Conservation (phyloP, 2,329 filamentous ascomycete species). For the Rutstroemia sp. region DNA sequence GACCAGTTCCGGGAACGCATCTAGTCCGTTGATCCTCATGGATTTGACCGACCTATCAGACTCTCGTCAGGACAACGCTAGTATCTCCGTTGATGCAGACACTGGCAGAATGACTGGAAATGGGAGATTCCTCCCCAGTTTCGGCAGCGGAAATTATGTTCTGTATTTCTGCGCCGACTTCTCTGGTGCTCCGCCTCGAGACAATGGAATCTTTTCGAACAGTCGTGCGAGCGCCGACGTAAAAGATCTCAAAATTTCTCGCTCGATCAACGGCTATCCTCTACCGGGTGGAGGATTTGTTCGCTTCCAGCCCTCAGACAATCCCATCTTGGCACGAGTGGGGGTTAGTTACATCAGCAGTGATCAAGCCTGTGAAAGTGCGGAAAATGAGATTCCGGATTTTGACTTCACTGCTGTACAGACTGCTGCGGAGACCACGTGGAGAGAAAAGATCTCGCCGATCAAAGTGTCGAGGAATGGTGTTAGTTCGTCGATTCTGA, state of each 20-base stretch:
- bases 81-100: constrained; percentile 43
- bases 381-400: constrained; percentile 59
- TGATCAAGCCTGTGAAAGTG: constrained; percentile 59
- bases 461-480: constrained; percentile 46
- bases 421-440: constrained; percentile 44
- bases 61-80: constrained; percentile 49
- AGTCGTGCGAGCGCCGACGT: constrained; percentile 43
- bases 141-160: constrained; percentile 53
- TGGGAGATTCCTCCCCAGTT: constrained; percentile 56
- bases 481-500: constrained; percentile 46
- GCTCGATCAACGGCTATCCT: constrained; percentile 45
- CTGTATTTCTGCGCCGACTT: constrained; percentile 65
- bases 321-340: constrained; percentile 53
- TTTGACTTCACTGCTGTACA: constrained; percentile 53
- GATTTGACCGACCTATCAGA: constrained; percentile 58
- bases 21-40: constrained; percentile 51
- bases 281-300: constrained; percentile 56
- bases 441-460: constrained; percentile 53
- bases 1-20: constrained; percentile 28
- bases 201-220: constrained; percentile 55
- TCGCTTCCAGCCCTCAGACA: constrained; percentile 44
- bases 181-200: constrained; percentile 46
- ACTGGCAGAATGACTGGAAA: constrained; percentile 56
- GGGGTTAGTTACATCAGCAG: constrained; percentile 64
- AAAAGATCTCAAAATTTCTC: constrained; percentile 43